These are phyloP conservation scores for Colletotrichum cordylinicola DNA, from an alignment of 2,329 filamentous ascomycete genomes.

Conservation along the genomic window DNA sequence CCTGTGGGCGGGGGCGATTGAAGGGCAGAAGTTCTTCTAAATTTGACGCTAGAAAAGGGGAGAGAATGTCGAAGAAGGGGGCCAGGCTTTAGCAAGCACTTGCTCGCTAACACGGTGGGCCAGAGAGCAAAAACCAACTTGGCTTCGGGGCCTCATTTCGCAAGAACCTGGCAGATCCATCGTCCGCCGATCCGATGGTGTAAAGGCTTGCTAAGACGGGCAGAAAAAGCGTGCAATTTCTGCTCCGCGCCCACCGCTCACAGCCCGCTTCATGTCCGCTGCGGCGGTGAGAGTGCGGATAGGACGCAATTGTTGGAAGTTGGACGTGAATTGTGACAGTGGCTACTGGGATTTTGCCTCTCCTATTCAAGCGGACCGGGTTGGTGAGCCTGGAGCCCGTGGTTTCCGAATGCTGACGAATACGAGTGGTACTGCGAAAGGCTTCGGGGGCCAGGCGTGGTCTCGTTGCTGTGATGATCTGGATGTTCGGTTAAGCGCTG, in stretches of 20 bases:
- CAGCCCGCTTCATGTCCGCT: background rate
- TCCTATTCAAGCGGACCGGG: background rate
- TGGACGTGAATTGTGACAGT: background rate
- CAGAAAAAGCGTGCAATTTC: background rate
- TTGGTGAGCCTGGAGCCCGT: background rate
- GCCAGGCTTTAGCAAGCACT: background rate
- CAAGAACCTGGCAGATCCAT: background rate
- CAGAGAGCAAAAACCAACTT: background rate
- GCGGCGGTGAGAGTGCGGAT: background rate
- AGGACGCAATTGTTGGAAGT: background rate
- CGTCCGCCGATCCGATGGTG: background rate
- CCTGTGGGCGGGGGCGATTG: background rate
- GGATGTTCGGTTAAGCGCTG: background rate
- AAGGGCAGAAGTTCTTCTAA: background rate
- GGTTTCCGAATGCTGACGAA: background rate
- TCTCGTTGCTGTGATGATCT: background rate
- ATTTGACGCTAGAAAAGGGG: background rate
- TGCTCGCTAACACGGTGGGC: background rate
- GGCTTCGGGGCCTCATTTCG: constrained; percentile 1
- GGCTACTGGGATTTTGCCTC: background rate
- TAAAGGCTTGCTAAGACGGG: background rate
- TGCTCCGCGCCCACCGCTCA: background rate
- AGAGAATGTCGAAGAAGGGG: background rate
- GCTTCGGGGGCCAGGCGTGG: background rate
- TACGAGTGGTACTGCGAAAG: background rate